These are phyloP conservation scores for Rutstroemia sp. DNA, from an alignment of 2,329 filamentous ascomycete species.

Conservation along the genomic window DNA sequence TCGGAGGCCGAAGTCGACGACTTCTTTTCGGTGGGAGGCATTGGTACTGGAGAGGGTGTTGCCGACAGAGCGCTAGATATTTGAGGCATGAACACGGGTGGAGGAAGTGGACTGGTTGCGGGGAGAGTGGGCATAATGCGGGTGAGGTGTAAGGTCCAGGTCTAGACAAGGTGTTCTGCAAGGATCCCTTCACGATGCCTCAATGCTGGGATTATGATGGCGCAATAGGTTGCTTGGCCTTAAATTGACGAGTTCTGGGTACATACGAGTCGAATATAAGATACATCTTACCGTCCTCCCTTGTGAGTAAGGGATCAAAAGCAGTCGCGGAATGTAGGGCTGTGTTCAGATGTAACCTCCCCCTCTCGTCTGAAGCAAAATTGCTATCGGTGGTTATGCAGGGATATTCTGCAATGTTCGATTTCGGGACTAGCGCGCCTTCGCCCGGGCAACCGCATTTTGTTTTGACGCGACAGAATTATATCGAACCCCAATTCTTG, in stretches of 20 bases:
- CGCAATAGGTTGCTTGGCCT: not conserved
- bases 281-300: too few species aligned
- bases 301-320: too few species aligned
- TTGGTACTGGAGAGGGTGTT: slow-evolving; percentile 14
- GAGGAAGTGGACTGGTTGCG: slow-evolving; percentile 16
- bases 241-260: not conserved
- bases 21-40: slow-evolving; percentile 5
- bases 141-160: not conserved
- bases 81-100: slow-evolving; percentile 21
- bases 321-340: not conserved
- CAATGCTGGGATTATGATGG: not conserved
- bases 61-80: slow-evolving; percentile 10
- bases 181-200: not conserved
- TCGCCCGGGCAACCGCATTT: slow-evolving; percentile 8
- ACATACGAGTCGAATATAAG: too few species aligned
- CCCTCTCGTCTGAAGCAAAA: not conserved
- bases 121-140: slow-evolving; percentile 14
- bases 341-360: not conserved
- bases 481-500: not conserved
- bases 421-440: not conserved
- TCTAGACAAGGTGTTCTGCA: slow-evolving; percentile 9
- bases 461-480: slow-evolving; percentile 8
- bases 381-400: not conserved
- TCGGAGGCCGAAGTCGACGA: not conserved
- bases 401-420: not conserved